A percentile compares a stretch with the other conserved stretches of the same genome.
Evolutionary conservation across 2,329 filamentous ascomycete species (phyloP).

Genomic region (Dendryphion nanum): DNA sequence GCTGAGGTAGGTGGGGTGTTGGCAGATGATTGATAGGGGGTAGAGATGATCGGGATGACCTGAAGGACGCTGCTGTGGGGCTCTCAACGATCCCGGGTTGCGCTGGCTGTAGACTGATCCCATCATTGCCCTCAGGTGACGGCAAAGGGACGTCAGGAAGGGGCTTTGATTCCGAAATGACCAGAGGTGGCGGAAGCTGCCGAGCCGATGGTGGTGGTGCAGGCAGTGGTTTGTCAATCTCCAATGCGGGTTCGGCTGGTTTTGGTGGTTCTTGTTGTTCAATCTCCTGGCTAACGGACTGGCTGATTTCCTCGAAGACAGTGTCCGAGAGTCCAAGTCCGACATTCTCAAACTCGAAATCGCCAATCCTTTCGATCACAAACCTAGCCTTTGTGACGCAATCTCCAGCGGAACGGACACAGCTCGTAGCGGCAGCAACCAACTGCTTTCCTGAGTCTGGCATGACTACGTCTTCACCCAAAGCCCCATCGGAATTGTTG

Average conservation of each 20-base stretch:
- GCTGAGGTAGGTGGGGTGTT: conserved; percentile 24
- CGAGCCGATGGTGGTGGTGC: conserved; percentile 37
- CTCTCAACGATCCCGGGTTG: conserved; percentile 25
- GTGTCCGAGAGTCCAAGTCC: conserved; percentile 44
- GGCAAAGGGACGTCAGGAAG: conserved; percentile 61
- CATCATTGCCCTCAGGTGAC: conserved; percentile 35
- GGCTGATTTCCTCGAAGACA: conserved; percentile 32
- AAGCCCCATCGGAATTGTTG: conserved; percentile 63
- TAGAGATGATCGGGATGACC: conserved; percentile 50
- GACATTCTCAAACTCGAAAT: conserved; percentile 73
- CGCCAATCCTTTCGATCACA: conserved; percentile 83
- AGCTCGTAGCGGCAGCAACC: conserved; percentile 76
- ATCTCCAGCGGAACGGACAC: conserved; percentile 86
- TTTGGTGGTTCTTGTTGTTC: conserved; percentile 8
- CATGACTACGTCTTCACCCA: conserved; percentile 74
- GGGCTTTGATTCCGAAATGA: conserved; percentile 62
- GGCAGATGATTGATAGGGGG: conserved; percentile 32
- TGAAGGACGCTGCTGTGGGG: conserved; percentile 41
- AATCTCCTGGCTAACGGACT: conserved; percentile 11
- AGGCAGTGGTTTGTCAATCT: conserved; percentile 39
- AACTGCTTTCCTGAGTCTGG: conserved; percentile 75
- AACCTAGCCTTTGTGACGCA: conserved; percentile 84
- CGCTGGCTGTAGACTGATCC: conserved; percentile 20
- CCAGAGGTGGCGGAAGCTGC: conserved; percentile 40
- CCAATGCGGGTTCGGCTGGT: conserved; percentile 13